Base-by-base conservation (phyloP, 805 yeast species). In the Wickerhamomyces ciferrii region DNA sequence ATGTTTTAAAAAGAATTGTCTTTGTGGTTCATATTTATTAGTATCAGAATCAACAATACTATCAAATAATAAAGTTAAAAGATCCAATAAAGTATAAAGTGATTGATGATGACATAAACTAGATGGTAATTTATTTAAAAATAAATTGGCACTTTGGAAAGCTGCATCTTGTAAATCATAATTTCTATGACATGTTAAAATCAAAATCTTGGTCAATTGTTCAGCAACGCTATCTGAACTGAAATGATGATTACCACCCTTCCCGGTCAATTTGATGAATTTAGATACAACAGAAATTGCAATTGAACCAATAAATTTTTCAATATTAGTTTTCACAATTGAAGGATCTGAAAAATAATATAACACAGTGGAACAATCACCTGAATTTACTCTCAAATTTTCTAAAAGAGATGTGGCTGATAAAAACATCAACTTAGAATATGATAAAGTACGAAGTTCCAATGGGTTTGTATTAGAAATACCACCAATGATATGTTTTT, bases 271-370 rank as follows among this genome's bases (percentile, higher is more conserved):
- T 24, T 66, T 63, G 38, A 83, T 70, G 56, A 74, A 90, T 53
- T 77, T 81, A 36, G 74, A 72, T 24, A 80, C 75, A 44, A 85
- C 72, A 42, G 77, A 72, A 49, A 72, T 72, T 0, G 92, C 79
- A 48, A 92, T 76, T 5, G 75, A 73, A 0, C 83, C 83, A 62
- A 91, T 76, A 48, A 76, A 80, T 51, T 76, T 83, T 45, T 83
- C 87, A 14, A 89, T 76, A 10, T 83, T 87, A 34, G 81, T 75
- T 34, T 87, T 77, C 34, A 75, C 71, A 51, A 88, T 72, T 0
- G 95, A 84, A 2, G 96, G 94, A 59, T 94, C 98, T 1, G 94
- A 85, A 54, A 85, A 84, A 66, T 94, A 94, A 36, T 75, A 73
- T 45, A 92, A 73, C 32, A 81, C 70, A n/a, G 82, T 80, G 0